Evolutionary conservation across 2,329 filamentous ascomycete genomes (phyloP).

Genomic region (Sporothrix variecibatus): DNA sequence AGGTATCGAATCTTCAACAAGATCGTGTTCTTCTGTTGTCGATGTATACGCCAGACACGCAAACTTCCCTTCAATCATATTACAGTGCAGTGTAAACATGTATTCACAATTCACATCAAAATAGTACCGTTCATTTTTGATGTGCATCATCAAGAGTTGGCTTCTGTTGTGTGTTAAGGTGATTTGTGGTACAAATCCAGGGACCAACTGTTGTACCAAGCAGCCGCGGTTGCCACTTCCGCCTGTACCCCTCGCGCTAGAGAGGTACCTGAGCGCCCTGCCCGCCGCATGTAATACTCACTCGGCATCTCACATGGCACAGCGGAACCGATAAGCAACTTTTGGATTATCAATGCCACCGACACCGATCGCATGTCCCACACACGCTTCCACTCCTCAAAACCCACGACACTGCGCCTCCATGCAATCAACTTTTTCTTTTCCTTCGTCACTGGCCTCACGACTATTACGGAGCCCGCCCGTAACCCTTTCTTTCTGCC

Average conservation of each 20-base stretch:
- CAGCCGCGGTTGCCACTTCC: background rate
- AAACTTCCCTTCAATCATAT: background rate
- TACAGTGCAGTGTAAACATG: background rate
- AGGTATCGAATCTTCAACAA: background rate
- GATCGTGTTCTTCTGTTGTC: background rate
- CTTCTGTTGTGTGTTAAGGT: too few species aligned
- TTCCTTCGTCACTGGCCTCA: background rate
- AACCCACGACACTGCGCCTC: background rate
- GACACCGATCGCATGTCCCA: background rate
- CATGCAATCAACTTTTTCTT: background rate
- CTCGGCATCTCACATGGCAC: background rate
- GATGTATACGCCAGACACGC: background rate
- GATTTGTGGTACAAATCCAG: too few species aligned
- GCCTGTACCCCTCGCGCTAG: constrained; percentile 3
- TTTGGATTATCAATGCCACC: background rate
- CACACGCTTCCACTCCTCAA: background rate
- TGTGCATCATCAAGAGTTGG: too few species aligned
- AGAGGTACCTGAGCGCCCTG: background rate
- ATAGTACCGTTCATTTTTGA: background rate
- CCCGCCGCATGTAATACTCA: background rate
- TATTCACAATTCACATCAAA: background rate
- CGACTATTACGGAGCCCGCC: background rate
- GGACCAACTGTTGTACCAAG: background rate
- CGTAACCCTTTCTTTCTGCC: background rate
- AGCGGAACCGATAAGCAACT: background rate